Conservation (phyloP, 208 protist genomes). For the Trypanosoma scelopori region DNA sequence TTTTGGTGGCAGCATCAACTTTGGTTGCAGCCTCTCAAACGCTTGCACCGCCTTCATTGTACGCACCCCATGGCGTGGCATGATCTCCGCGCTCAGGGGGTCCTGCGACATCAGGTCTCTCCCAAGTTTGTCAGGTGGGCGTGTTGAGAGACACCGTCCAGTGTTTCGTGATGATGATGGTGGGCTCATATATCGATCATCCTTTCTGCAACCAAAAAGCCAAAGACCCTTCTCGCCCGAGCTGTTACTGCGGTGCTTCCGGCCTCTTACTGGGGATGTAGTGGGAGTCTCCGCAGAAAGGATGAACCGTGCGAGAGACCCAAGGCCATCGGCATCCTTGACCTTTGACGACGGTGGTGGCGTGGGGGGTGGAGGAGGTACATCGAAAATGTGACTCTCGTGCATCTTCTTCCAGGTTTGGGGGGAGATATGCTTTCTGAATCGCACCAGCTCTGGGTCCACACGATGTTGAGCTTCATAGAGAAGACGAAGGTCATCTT, state of each 20-base stretch:
- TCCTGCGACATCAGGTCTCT: conserved; percentile 4
- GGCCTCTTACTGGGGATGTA: conserved; percentile 4
- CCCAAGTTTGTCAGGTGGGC: conserved; percentile 13
- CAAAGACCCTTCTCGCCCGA: not conserved
- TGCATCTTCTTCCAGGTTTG: not conserved
- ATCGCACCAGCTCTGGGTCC: conserved; percentile 20
- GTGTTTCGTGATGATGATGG: not conserved
- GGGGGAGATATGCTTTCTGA: not conserved
- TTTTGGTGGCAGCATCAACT: conserved; percentile 6
- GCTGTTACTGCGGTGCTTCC: not conserved
- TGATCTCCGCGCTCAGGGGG: not conserved
- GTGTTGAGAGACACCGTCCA: not conserved
- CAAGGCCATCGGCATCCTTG: conserved; percentile 20
- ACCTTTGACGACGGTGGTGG: not conserved
- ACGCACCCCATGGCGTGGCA: conserved; percentile 8
- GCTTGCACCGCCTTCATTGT: conserved; percentile 7
- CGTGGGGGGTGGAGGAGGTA: not conserved
- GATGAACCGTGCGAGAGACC: conserved; percentile 18
- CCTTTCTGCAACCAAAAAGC: conserved; percentile 2
- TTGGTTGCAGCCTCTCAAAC: conserved; percentile 23
- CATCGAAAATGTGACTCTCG: conserved; percentile 23
- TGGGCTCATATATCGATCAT: not conserved
- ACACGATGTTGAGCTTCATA: conserved; percentile 21
- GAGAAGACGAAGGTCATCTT: conserved; percentile 18
- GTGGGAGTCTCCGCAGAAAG: not conserved